Percentiles rank a stretch among this genome's conserved stretches.
Conservation (phyloP, 345 rosid species). For the Mercurialis annua region DNA sequence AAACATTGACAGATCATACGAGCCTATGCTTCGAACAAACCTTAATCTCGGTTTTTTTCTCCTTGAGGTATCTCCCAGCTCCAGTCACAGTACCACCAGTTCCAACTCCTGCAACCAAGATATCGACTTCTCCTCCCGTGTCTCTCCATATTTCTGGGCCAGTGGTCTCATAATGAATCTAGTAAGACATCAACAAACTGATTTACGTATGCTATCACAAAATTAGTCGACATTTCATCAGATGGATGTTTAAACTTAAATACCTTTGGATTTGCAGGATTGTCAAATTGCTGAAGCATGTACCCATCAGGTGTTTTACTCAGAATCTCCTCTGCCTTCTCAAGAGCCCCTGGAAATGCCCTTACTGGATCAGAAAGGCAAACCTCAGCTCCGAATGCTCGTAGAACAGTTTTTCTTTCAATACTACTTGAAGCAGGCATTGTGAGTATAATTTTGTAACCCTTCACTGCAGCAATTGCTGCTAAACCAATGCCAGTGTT, state of each 20-base stretch:
- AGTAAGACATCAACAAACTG: slow-evolving; percentile 13
- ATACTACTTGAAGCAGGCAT: slow-evolving; percentile 58
- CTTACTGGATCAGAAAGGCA: slow-evolving; percentile 42
- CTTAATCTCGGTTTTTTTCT: slow-evolving; percentile 61
- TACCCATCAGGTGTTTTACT: slow-evolving; percentile 55
- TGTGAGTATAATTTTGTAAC: slow-evolving; percentile 52
- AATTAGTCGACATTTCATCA: slow-evolving; percentile 35
- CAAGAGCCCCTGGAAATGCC: slow-evolving; percentile 38
- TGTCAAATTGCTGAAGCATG: slow-evolving; percentile 48
- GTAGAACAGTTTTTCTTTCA: slow-evolving; percentile 60
- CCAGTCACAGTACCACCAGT: slow-evolving; percentile 90
- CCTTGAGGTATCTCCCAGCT: slow-evolving; percentile 64
- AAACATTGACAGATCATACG: no score
- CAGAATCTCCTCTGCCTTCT: slow-evolving; percentile 54
- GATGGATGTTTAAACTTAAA: background rate
- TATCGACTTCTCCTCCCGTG: slow-evolving; percentile 76
- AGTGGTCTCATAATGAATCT: slow-evolving; percentile 76
- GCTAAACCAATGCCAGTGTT: slow-evolving; percentile 84
- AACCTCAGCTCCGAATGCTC: slow-evolving; percentile 76
- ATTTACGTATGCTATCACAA: slow-evolving; percentile 28
- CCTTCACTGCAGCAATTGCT: slow-evolving; percentile 56
- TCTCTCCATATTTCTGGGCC: slow-evolving; percentile 80
- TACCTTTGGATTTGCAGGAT: slow-evolving; percentile 76
- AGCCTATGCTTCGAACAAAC: slow-evolving; percentile 20
- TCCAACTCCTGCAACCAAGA: slow-evolving; percentile 72